Evolutionary conservation across 2,329 filamentous ascomycete genomes (phyloP), one percentile per base, ranked within the genome.

Genomic region (Fusarium lyarnte): DNA sequence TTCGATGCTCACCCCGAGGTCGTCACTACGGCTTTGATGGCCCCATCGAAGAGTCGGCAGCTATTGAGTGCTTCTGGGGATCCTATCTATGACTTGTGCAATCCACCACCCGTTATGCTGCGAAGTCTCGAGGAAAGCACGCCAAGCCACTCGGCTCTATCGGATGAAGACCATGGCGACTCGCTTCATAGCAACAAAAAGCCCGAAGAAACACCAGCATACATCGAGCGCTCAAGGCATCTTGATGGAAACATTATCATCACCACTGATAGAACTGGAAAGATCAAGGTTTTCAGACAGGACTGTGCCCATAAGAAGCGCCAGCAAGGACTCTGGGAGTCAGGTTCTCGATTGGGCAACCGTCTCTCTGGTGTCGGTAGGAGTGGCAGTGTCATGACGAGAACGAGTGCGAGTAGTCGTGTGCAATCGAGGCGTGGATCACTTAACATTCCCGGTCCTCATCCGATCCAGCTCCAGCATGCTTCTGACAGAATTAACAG

Each of bases 81-180:
- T 79, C 95, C 96, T 3, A 89, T 99, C n/a, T 99, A 94, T 80
- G 95, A 98, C 76, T 87, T 98, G 2, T 98, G 96, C 85, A 98
- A 98, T 76, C 96, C 96, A 9, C 96, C 95, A 0, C 94, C 95
- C 0, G 90, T 98, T 21, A 95, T 90, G 11, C 85, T 98, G 23
- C 86, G 95, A 69, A 94, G 92, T 73, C 88, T 91, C 31, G 90
- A 92, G 25, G 93, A 96, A 76, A 82, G 81, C 35, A 82, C 82
- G 4, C 78, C 79, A 12, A 88, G 83, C 61, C 83, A 85, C 63
- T 81, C 80, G 5, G 81, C 80, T 5, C 76, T 84, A 17, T 81
- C 81, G 9, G 82, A 83, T 17, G 76, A 72, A 10, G 78, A 81
- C 52, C 77, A 84, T n/a, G 74, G 83, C 77, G 75, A 76, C 19